Base-by-base conservation (phyloP, 441 rosid species). In the Erodium moschatum region DNA sequence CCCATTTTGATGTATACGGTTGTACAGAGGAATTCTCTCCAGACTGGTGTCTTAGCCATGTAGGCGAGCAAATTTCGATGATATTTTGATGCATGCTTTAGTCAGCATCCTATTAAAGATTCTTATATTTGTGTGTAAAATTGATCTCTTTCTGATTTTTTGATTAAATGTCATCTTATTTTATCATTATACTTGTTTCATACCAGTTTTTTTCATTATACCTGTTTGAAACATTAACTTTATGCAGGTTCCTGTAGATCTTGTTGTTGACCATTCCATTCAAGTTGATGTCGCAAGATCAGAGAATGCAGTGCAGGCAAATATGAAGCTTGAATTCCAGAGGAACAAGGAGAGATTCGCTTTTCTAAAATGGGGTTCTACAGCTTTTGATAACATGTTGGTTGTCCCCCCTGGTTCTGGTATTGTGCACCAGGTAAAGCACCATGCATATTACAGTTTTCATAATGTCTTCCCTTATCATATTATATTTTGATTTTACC, bases 321-420 rank as follows among this genome's bases (percentile, higher is more conserved):
- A 95, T 66, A 95, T 95, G 96, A 97, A 89, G 78, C 79, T 88
- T 70, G 99, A 95, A 74, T 95, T 95, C 80, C 87, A 83, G 77
- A 90, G 99, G 82, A 95, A 95, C 84, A 95, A 88, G 77, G 97
- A 91, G 83, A 86, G 99, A 77, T 94, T 94, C 82, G 92, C 90
- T 74, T 94, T 94, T 80, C 97, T 94, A 67, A 94, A 91, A 74
- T 91, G 99, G 99, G 99, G 97, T 13, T 89, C 99, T 67, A 77
- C 81, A 54, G 99, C 97, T 20, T 91, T 94, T 79, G 90, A 48
- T 71, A 94, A 94, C 79, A 94, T 91, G 97, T 96, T 94, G 71
- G 99, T 94, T 76, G 99, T 94, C 70, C 99, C 99, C 67, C 99
- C 97, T 13, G 99, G 97, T 69, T 94, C 99, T 75, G 99, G 99